Evolutionary conservation across 2,329 filamentous ascomycete genomes (phyloP), one percentile per base, ranked within the genome.

Genomic region (Sclerotinia minor): DNA sequence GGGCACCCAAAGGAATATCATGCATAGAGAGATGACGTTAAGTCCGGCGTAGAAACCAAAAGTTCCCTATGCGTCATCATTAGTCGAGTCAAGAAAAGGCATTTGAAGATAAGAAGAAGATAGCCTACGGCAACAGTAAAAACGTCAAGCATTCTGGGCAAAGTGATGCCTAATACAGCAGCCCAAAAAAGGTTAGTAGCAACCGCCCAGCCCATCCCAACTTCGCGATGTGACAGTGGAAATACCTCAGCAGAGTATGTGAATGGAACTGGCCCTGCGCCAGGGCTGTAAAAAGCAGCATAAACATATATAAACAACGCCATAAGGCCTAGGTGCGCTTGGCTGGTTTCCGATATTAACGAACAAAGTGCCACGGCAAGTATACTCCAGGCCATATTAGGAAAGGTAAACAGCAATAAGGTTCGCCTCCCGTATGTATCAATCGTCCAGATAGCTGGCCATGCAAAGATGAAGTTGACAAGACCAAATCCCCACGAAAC

Each of bases 261-360:
- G 76, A 87, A 89, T 0, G 86, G 85, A 0, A 88, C 86, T 0
- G 83, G 82, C 0, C 87, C 87, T 78, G 89, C 86, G n/a, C 87
- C 87, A 0, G 87, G 85, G 0, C 85, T 87, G 77, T 89, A 89
- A 72, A 89, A 88, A 13, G 85, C 85, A 1, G 83, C 85, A 70
- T 90, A 91, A n/a, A 90, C 75, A 78, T 86, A 90, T 69, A 89
- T 79, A 68, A 89, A 89, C 5, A 88, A 78, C 0, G 86, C 85
- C n/a, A 89, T 83, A 0, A 85, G 76, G 0, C 78, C 85, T 13
- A 85, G 75, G 74, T 84, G 83, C 2, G 81, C 82, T 5, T 69
- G 77, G 35, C 71, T 78, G 65, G 67, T 19, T 49, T 73, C 71
- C 0, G 59, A 77, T 24, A 88, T 82, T 53, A 84, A 80, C 57